Base-by-base conservation (phyloP, 139 green algal species). In the Edaphochlamys debaryana region DNA sequence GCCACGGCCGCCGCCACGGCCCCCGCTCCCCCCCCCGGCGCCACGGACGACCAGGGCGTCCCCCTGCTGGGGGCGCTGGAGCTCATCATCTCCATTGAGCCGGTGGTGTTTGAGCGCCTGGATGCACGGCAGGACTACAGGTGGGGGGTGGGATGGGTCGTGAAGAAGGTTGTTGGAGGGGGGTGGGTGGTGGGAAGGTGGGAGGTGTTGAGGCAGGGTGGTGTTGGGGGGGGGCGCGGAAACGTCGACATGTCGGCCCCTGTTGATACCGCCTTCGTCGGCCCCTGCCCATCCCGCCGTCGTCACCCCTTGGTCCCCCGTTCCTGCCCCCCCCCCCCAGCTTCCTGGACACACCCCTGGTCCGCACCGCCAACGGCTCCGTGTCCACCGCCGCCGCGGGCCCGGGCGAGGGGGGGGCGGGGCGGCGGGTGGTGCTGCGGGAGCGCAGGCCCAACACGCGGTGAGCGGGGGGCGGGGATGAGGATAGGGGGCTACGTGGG, bases 391-490 rank as follows among this genome's bases (percentile, higher is more conserved):
- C 50, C 30, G 52, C 73, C 27, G 73, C 45, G 60, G 54, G 64
- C 37, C 17, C 19, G 58, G 37, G 2, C 20, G 29, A 17, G 45
- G 48, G n/a, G 27, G 36, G 56, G 19, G 34, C 66, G 37, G 37
- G 13, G 60, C 48, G 71, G 40, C 50, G 36, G 38, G 81, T 87
- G 38, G 79, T 96, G 52, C 87, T 89, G 17, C 87, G 93, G 11
- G 40, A 72, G 7, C 68, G 84, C 2, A 27, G 87, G 40, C 58
- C 87, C 56, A 96, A 96, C 78, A 34, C 80, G 22, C 40, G 72
- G 77, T 83, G 77, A 37, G 64, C 1, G 4, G 4, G n/a, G 32
- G 13, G 62, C 15, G 60, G 6, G 60, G 56, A n/a, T n/a, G n/a
- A n/a, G n/a, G n/a, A n/a, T n/a, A n/a, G n/a, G n/a, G n/a, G n/a